Evolutionary conservation across 345 rosid species (phyloP), one percentile per base, ranked within the genome.

Genomic region (Eucalyptus cloeziana): DNA sequence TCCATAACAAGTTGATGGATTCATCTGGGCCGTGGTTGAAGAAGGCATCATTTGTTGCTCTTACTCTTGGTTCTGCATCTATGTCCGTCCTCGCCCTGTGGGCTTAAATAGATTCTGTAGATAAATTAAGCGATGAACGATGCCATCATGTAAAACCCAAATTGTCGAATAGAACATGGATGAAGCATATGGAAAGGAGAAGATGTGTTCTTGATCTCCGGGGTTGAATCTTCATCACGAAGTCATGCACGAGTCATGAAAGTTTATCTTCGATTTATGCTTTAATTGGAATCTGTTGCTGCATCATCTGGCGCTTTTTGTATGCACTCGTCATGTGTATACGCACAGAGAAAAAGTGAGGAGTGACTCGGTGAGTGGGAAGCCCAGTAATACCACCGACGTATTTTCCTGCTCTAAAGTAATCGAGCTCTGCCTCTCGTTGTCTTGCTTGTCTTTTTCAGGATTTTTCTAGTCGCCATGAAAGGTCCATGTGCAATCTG

Each of bases 1-100:
- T 97, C 92, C 99, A 97, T 52, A 96, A 95, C 96, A 96, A 96
- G 95, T 86, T 96, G 93, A 94, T 96, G 93, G 91, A 89, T 69
- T 96, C 99, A 4, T 88, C 90, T 37, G 89, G 45, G 85, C 85
- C 83, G 13, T 90, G 93, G 94, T 87, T 97, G 91, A 97, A 96
- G 95, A 96, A 97, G 91, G 90, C 92, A 6, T 97, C 98, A 69
- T 97, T 92, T 67, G 44, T 97, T 69, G 96, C 97, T 49, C 91
- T 97, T 49, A 85, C 89, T 67, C 92, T 96, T 13, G 99, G 99
- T 89, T 97, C 99, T 80, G 92, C 95, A 17, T 92, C 95, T 49
- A 97, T 97, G 99, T 97, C 99, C 64, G 90, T 97, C 64, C 99
- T 97, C 88, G 99, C 99, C 51, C 92, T 97, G 9, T 97, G 99